Percentiles rank a stretch among this genome's conserved stretches.
Evolutionary conservation across 306 rosid genomes (phyloP).

Genomic region (Pyrus pyrifolia): DNA sequence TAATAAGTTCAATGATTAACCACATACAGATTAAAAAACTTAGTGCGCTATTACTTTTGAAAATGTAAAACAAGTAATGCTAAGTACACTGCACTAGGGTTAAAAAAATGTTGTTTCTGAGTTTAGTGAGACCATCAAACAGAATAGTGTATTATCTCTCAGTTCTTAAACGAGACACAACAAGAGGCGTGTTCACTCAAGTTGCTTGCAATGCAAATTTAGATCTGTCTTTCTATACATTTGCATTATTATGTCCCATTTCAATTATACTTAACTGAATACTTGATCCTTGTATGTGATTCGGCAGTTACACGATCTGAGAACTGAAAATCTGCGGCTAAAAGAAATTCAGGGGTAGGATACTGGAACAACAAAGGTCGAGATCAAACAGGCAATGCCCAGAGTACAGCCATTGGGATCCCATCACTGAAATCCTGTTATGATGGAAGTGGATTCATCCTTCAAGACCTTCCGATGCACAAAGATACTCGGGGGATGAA

Average conservation of each 20-base stretch:
- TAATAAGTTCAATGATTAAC: not conserved
- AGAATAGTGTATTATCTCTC: not conserved
- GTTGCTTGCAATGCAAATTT: not conserved
- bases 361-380: constrained; percentile 40
- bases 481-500: constrained; percentile 34
- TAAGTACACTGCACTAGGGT: not conserved
- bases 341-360: constrained; percentile 47
- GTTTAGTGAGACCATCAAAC: not conserved
- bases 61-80: not conserved
- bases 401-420: constrained; percentile 15
- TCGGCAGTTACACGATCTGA: constrained; percentile 50
- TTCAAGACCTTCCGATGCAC: constrained; percentile 32
- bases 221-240: not conserved
- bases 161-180: not conserved
- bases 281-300: not conserved
- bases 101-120: not conserved
- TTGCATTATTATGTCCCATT: not conserved
- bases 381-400: constrained; percentile 18
- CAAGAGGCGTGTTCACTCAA: not conserved
- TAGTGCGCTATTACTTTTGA: not conserved
- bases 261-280: not conserved
- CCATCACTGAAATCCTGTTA: constrained; percentile 36
- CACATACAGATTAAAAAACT: not conserved
- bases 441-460: constrained; percentile 25
- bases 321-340: constrained; percentile 46